Conservation (phyloP, 345 rosid genomes). For the Rhodamnia argentea region DNA sequence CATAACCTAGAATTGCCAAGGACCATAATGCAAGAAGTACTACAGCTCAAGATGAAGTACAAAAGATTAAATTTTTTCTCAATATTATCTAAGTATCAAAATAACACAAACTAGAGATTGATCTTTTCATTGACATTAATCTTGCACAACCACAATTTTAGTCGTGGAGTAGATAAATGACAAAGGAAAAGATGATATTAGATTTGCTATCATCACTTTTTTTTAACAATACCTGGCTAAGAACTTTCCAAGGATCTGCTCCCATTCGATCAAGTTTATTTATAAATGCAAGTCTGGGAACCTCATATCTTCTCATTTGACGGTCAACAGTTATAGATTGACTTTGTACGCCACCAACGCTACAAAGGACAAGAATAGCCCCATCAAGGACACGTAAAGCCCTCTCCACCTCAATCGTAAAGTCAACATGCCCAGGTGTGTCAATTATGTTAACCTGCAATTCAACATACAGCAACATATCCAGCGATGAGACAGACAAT, state of each 20-base stretch:
- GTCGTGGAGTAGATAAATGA: background rate
- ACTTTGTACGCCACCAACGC: constrained; percentile 99
- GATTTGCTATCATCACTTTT: background rate
- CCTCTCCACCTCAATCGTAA: constrained; percentile 98
- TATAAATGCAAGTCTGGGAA: constrained; percentile 87
- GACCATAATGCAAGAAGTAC: background rate
- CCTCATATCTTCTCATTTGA: constrained; percentile 98
- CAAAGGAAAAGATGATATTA: background rate
- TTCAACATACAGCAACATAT: background rate
- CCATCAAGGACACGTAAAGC: constrained; percentile 96
- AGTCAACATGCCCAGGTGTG: constrained; percentile 98
- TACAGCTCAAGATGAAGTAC: background rate
- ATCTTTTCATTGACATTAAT: background rate
- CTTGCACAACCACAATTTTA: background rate
- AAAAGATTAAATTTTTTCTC: background rate
- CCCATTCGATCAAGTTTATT: constrained; percentile 99
- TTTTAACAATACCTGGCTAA: constrained; percentile 55
- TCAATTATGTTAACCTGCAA: constrained; percentile 86
- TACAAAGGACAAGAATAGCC: constrained; percentile 86
- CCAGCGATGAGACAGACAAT: background rate
- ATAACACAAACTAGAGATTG: background rate
- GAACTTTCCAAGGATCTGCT: constrained; percentile 99
- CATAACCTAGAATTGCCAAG: background rate
- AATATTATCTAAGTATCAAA: background rate
- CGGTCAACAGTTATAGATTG: constrained; percentile 98